Percentiles rank a stretch among this genome's conserved stretches.
Evolutionary conservation across 306 rosid species (phyloP).

Genomic region (Malus domestica): ASM211411v1 NC_041791.1:22369001-22369500

Average conservation of each 20-base stretch:
- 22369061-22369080: conserved; percentile 49
- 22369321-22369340: conserved; percentile 53
- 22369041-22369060: conserved; percentile 46
- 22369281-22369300: conserved; percentile 34
- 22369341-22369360: not conserved
- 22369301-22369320: conserved; percentile 47
- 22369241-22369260: conserved; percentile 58
- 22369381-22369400: not conserved
- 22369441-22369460: not conserved
- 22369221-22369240: conserved; percentile 72
- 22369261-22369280: conserved; percentile 52
- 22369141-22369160: conserved; percentile 59
- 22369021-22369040: conserved; percentile 53
- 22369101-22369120: conserved; percentile 56
- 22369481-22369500: not conserved
- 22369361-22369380: not conserved
- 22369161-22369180: conserved; percentile 48
- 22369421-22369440: not conserved
- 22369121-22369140: conserved; percentile 59
- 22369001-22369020: conserved; percentile 59
- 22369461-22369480: not conserved
- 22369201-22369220: conserved; percentile 72
- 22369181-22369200: conserved; percentile 66
- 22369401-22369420: not conserved
- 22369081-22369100: conserved; percentile 51